Evolutionary conservation across 2,329 filamentous ascomycete genomes (phyloP), one percentile per base, ranked within the genome.

Genomic region (Hypoxylon sp.): DNA sequence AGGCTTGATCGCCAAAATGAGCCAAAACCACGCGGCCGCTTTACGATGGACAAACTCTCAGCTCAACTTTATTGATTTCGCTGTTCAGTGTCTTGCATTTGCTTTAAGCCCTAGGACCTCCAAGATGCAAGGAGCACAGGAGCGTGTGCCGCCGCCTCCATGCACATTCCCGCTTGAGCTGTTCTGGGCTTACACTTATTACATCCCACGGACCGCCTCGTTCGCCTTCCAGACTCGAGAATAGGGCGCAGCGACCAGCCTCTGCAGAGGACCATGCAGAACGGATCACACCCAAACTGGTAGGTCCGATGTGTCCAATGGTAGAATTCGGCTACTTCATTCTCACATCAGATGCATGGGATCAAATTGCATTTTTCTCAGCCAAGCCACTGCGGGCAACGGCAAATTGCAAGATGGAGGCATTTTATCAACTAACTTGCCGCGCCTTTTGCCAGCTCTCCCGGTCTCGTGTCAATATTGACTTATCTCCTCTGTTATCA

Each of bases 331-430:
- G 11, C 48, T 46, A 32, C 47, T 59, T 42, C 42, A 37, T 60
- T 57, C 68, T 70, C 58, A 70, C 58, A 70, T 68, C 57, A 70
- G 65, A 65, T 55, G 47, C 42, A 56, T 53, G 53, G 52, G 31
- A 46, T 21, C 51, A 59, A 57, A 47, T 58, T 67, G 21, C 42
- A 44, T 35, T 47, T 47, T 27, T 44, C 50, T 62, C 39, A 39
- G 48, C 52, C 54, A 62, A 70, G 62, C 65, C 39, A 56, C 46
- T 32, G 24, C 15, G 46, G 48, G 29, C 39, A 39, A 57, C 44
- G 6, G 27, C 48, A 48, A 50, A 55, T 35, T 51, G 55, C 31
- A 42, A 48, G n/a, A 19, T 50, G 19, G 24, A 5, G 2, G 37
- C 47, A 54, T 61, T 61, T 54, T 50, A 39, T 58, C 42, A 46